Base-by-base conservation (phyloP, 129 eudicot genomes). In the Artemisia tridentata region DNA sequence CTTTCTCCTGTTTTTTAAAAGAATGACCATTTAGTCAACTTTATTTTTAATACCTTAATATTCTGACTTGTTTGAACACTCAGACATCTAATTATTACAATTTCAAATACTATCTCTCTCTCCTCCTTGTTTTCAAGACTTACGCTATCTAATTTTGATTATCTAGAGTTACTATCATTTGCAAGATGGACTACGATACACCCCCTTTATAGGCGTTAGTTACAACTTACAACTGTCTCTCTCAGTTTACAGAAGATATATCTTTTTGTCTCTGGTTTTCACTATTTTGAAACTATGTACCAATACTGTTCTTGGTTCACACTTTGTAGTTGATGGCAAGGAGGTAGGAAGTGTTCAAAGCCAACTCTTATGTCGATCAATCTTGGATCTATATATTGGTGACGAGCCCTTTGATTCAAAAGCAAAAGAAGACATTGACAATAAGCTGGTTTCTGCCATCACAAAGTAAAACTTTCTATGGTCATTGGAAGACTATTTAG, bases 321-420 rank as follows among this genome's bases (percentile, higher is more conserved):
- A 17, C 17, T 51, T 4, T 76, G 78, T 67, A 93, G 98, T 93
- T 82, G 96, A 93, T 70, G 98, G 98, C 20, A 76, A 87, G 76
- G 98, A 93, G 66, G 84, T 86, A 58, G 98, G 98, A 77, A 85
- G 92, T 75, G 84, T 93, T 41, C 77, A 89, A 77, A 93, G 98
- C 87, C 89, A 89, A 67, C 86, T 85, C 8, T 64, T 93, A 48
- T 89, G 98, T 70, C 85, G 85, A 10, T 90, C 98, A 23, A 74
- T 93, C 48, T 71, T 93, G 27, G 99, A 93, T 82, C 80, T 93
- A 50, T 93, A 90, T 69, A 84, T 93, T 41, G 99, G 99, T 5
- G 86, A 85, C 11, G 89, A 88, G 43, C 97, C 99, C 19, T 90
- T 93, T 62, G 97, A 93, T 82, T 83, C 62, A 3, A 78, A 87